Base-by-base conservation (phyloP, 2,329 filamentous ascomycete genomes). In the Cephalotrichum gorgonifer region DNA sequence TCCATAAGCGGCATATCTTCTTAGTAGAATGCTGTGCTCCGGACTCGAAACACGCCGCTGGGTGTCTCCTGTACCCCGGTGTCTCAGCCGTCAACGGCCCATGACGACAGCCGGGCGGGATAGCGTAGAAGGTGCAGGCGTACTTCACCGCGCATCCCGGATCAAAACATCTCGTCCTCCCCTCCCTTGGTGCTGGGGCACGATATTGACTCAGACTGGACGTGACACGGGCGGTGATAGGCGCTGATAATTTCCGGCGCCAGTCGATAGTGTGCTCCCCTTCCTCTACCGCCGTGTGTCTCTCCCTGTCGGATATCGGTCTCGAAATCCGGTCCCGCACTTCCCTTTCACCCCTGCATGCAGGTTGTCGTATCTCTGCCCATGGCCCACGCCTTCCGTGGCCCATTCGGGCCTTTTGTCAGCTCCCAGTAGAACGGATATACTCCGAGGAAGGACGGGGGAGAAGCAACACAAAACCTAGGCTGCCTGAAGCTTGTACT, bases 361-460 rank as follows among this genome's bases (percentile, higher is more conserved):
- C n/a, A n/a, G n/a, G n/a, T n/a, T n/a, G n/a, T n/a, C n/a, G n/a
- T n/a, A n/a, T n/a, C n/a, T n/a, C n/a, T n/a, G n/a, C n/a, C n/a
- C n/a, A n/a, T n/a, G n/a, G n/a, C n/a, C n/a, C n/a, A n/a, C n/a
- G n/a, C n/a, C 30, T 31, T 15, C 30, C 30, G 30, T 15, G 30
- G 30, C 12, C 11, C 11, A 11, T 15, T 11, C 20, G 9, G 33
- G 33, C 4, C 35, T 20, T 39, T 11, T 7, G 35, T 26, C 31
- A 30, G 35, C 20, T 43, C 47, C 39, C 47, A 25, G 17, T 23
- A 43, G 17, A 43, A 27, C 41, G 47, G 47, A 48, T 43, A 48
- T 33, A 14, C 47, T 23, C 47, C 47, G 41, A 43, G 38, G 26
- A 39, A 38, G 15, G 43, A 45, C 43, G 43, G 33, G 39, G 23